Conservation (phyloP, 2,329 filamentous ascomycete species). For the Fusarium paranaense region DNA sequence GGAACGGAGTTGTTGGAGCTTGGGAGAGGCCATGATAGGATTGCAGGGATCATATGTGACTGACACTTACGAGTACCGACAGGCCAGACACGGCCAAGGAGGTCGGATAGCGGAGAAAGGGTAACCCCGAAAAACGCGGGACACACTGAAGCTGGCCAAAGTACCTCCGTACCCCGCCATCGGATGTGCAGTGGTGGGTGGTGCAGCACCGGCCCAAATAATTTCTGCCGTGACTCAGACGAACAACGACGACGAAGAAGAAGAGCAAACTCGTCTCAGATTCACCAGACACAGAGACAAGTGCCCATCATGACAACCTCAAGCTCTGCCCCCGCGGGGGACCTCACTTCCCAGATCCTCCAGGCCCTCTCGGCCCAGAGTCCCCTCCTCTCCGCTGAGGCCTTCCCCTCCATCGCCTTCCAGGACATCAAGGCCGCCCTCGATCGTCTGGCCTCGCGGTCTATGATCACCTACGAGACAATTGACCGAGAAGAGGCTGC, state of each 20-base stretch:
- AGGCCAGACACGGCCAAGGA: constrained; percentile 6
- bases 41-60: constrained; percentile 38
- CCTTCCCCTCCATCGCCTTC: constrained; percentile 75
- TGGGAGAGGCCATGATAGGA: constrained; percentile 40
- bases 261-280: constrained; percentile 27
- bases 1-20: constrained; percentile 26
- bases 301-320: constrained; percentile 56
- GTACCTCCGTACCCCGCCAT: constrained; percentile 44
- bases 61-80: constrained; percentile 10
- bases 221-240: constrained; percentile 45
- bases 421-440: constrained; percentile 85
- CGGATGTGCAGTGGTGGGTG: constrained; percentile 27
- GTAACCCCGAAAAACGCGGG: constrained; percentile 20
- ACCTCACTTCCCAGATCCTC: constrained; percentile 74
- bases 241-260: constrained; percentile 29
- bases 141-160: constrained; percentile 6
- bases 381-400: constrained; percentile 74
- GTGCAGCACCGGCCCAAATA: constrained; percentile 36
- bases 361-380: constrained; percentile 72
- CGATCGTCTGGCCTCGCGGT: constrained; percentile 84
- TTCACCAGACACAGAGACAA: constrained; percentile 12
- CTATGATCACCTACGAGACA: constrained; percentile 88
- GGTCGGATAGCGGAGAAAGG: constrained; percentile 23
- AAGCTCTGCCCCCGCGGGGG: constrained; percentile 55
- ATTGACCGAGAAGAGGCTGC: constrained; percentile 82